Percentiles rank a stretch among this genome's conserved stretches.
These are phyloP conservation scores for Xylaria sp. DNA, from an alignment of 2,329 filamentous ascomycete genomes.

Conservation along the genomic window DNA sequence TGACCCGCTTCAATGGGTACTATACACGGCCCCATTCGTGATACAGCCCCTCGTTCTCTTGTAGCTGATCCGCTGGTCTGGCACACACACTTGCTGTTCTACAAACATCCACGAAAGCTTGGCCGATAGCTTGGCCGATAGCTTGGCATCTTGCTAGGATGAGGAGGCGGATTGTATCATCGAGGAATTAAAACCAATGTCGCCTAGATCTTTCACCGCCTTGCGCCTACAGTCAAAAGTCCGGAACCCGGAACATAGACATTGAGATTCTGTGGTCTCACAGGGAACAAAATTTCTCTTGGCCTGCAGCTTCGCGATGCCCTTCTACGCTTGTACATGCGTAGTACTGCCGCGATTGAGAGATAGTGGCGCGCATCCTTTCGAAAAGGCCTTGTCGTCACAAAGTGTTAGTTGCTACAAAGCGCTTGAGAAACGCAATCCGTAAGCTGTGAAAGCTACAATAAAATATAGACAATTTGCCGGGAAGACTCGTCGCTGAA, in stretches of 20 bases:
- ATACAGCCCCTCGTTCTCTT: constrained; percentile 31
- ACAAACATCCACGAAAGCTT: constrained; percentile 27
- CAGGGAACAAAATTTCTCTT: constrained; percentile 12
- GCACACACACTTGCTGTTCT: constrained; percentile 22
- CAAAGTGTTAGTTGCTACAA: constrained; percentile 20
- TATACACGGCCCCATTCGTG: constrained; percentile 13
- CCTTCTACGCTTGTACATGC: neutral
- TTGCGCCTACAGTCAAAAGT: constrained; percentile 1
- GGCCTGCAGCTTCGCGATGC: constrained; percentile 22
- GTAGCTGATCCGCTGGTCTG: constrained; percentile 29
- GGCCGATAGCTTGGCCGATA: constrained; percentile 24
- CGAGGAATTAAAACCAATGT: constrained; percentile 22
- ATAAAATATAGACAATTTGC: constrained; percentile 5
- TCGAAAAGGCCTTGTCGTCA: constrained; percentile 1
- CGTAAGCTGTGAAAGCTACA: constrained; percentile 28
- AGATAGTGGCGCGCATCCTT: constrained; percentile 20
- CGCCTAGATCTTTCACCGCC: constrained; percentile 27
- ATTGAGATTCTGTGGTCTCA: constrained; percentile 9
- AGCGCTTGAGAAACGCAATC: constrained; percentile 16
- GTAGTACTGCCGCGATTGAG: constrained; percentile 19
- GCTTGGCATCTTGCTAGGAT: constrained; percentile 22
- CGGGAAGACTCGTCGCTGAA: constrained; percentile 1
- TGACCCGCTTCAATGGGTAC: constrained; percentile 31
- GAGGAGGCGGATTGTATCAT: constrained; percentile 6
- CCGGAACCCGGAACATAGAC: constrained; percentile 19